Base-by-base conservation (phyloP, 116 monocot genomes). In the Papilionanthe hybrid region DNA sequence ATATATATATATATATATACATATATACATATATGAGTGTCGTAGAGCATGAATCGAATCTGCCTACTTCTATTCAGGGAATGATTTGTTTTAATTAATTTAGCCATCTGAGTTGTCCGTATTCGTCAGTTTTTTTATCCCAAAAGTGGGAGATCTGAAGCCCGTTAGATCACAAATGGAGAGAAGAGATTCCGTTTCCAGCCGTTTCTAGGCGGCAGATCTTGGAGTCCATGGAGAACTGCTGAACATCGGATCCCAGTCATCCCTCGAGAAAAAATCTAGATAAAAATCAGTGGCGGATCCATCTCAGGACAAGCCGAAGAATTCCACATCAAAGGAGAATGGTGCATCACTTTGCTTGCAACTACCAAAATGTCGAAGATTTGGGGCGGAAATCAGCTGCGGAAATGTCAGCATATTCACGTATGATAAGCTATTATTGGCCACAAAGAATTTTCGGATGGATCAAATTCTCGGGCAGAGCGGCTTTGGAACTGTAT, bases 401-500 rank as follows among this genome's bases (percentile, higher is more conserved):
- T 68, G 89, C 42, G 82, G 83, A 42, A 81, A 91, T 75, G 89
- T 91, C 18, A 75, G 78, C 69, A 79, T 86, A 75, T 93, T 94
- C 85, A 89, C 86, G 17, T 89, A 93, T 49, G 76, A 75, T 42
- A 91, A 93, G 83, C 69, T 94, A 80, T 81, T 58, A 42, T 27
- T 77, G 11, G 92, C 92, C 28, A 96, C 96, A 11, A 86, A 83
- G 75, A 85, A 87, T 84, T 96, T 96, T 78, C 81, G 93, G 17
- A 83, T 79, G 43, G 96, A 96, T 81, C 89, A 83, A 74, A 76
- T 96, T 55, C 86, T 96, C 41, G 96, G 96, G 5, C 90, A 93
- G 87, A 92, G 96, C 77, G 96, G 96, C 18, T 96, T 96, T 82
- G 93, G 96, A 74, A 79, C 90, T 80, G 93, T 96, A 5, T 96